phyloP scores from a whole-genome alignment of 2,329 filamentous ascomycete species.

The Neurospora sp. region DNA sequence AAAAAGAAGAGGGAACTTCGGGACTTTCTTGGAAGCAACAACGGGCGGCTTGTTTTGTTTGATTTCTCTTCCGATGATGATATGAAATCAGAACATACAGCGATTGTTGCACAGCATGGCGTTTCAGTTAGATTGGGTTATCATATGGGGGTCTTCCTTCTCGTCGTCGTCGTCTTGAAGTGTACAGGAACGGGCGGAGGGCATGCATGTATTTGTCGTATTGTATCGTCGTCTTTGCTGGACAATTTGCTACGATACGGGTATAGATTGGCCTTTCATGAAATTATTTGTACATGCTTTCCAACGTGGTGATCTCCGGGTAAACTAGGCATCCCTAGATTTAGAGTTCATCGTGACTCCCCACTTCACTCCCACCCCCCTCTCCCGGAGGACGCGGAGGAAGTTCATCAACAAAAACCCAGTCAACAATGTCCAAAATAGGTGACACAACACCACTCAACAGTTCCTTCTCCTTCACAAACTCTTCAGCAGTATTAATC shows the following conservation, averaged over 20 bases:
- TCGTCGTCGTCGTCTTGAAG: neutral
- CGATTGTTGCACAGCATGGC: neutral
- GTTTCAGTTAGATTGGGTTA: neutral
- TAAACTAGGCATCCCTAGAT: neutral
- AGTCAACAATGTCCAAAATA: slow-evolving; percentile 37
- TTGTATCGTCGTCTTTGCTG: neutral
- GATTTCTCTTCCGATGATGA: neutral
- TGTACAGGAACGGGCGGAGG: neutral
- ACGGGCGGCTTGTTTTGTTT: neutral
- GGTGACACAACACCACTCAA: slow-evolving; percentile 90
- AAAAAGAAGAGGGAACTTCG: neutral
- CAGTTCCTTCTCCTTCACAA: slow-evolving; percentile 99
- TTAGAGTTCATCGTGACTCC: neutral
- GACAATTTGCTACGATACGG: neutral
- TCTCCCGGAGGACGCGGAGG: neutral
- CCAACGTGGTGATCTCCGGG: neutral
- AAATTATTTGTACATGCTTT: neutral
- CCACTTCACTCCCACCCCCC: neutral
- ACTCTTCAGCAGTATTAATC: slow-evolving; percentile 80
- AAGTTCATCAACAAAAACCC: neutral
- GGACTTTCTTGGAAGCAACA: neutral
- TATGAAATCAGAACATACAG: neutral
- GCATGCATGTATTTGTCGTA: neutral
- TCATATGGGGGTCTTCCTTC: neutral
- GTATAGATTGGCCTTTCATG: neutral